phyloP scores from a whole-genome alignment of 768 basidiomycete species.

The Boletellus sp. region DNA sequence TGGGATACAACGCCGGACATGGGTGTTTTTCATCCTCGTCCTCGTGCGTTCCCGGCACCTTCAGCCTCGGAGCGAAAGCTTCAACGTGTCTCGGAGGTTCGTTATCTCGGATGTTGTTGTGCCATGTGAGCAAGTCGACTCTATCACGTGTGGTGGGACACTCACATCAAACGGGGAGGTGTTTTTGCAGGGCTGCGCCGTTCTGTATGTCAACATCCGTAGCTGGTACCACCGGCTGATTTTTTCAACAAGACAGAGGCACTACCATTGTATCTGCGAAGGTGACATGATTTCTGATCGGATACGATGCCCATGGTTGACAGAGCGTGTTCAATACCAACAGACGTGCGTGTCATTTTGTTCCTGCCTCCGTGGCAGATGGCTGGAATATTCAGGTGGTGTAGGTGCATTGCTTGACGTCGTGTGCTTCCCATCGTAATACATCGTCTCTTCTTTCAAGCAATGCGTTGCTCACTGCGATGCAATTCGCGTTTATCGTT shows the following conservation, averaged over 20 bases:
- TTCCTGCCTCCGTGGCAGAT: not conserved
- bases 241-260: not conserved
- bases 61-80: not conserved
- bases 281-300: not conserved
- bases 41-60: constrained; percentile 2
- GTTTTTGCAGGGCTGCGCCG: not conserved
- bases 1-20: constrained; percentile 1
- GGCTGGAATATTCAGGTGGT: constrained; percentile 1
- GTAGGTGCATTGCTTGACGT: not conserved
- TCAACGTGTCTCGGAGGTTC: not conserved
- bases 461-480: not conserved
- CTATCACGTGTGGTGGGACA: not conserved
- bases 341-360: not conserved
- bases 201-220: not conserved
- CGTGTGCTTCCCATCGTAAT: not conserved
- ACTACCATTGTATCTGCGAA: not conserved
- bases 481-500: not conserved
- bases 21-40: constrained; percentile 9
- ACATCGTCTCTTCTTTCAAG: not conserved
- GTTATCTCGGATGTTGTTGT: constrained; percentile 10
- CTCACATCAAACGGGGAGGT: not conserved
- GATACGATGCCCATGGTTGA: not conserved
- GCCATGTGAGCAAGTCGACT: constrained; percentile 10
- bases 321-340: too few relatives aligned
- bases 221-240: not conserved